These are phyloP conservation scores for Aspergillus luchuensis DNA, from an alignment of 2,329 filamentous ascomycete species.

Conservation along the genomic window DNA sequence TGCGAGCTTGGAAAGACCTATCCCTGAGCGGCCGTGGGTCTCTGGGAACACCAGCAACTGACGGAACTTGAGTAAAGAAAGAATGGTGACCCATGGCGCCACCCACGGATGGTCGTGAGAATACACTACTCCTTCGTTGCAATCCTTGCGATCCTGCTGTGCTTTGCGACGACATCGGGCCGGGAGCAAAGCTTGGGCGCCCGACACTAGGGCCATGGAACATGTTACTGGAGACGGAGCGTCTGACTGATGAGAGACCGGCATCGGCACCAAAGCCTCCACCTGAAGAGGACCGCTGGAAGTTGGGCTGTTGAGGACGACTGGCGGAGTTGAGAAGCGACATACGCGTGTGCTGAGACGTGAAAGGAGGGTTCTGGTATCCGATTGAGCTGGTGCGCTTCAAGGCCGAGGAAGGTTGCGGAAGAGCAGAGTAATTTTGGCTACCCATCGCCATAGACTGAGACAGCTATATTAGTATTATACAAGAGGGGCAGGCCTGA, in stretches of 20 bases:
- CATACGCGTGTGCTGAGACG: slow-evolving; percentile 73
- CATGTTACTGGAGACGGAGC: slow-evolving; percentile 72
- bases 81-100: slow-evolving; percentile 79
- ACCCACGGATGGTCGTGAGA: slow-evolving; percentile 69
- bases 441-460: slow-evolving; percentile 71
- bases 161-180: slow-evolving; percentile 54
- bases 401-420: slow-evolving; percentile 88
- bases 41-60: slow-evolving; percentile 76
- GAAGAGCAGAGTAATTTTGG: slow-evolving; percentile 79
- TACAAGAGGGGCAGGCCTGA: slow-evolving; percentile 4
- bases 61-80: slow-evolving; percentile 88
- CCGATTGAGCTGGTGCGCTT: slow-evolving; percentile 85
- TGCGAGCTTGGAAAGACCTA: slow-evolving; percentile 73
- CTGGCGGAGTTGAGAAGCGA: slow-evolving; percentile 85
- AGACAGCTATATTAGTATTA: slow-evolving; percentile 21
- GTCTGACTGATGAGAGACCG: slow-evolving; percentile 79
- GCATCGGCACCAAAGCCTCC: slow-evolving; percentile 77
- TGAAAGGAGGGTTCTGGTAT: slow-evolving; percentile 64
- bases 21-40: slow-evolving; percentile 88
- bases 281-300: slow-evolving; percentile 73
- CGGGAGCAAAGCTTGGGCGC: slow-evolving; percentile 73
- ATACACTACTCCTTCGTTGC: slow-evolving; percentile 77
- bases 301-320: slow-evolving; percentile 82
- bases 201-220: slow-evolving; percentile 59
- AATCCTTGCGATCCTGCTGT: slow-evolving; percentile 55